Base-by-base conservation (phyloP, 1,139 yeast species). In the Dujonia santamariae region DNA sequence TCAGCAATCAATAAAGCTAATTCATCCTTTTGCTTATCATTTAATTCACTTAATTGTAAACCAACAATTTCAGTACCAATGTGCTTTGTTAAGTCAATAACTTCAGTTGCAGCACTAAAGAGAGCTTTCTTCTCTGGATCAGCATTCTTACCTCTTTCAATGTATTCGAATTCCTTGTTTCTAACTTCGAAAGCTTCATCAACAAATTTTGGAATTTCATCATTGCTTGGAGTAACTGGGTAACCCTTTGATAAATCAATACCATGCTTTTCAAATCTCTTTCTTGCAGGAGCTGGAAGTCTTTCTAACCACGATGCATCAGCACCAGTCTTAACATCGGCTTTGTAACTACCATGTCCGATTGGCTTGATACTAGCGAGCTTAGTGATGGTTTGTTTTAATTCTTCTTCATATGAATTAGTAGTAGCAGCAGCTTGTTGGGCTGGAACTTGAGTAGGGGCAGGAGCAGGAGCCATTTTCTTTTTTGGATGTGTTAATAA, bases 1-100 rank as follows among this genome's bases (percentile, higher is more conserved):
- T 72, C 74, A 12, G 78, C 75, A 39, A 72, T 56, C 32, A 73
- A 51, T 26, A 70, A 49, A 9, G 79, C 78, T 48, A 73, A 53
- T 44, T 72, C 77, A 39, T 68, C 75, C 41, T 58, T 59, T 37
- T 69, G 76, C 45, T 69, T 48, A 40, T 67, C 67, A 35, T 48
- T 54, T 39, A 72, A 54, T 26, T 67, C 68, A 6, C 53, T 52
- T 29, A 71, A 46, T 47, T 70, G 75, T 26, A 70, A 44, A 4
- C 74, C 74, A 33, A 63, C 60, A 42, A 72, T 54, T 41, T 69
- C 74, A 13, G 73, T 67, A 30, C 76, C 76, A 37, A 66, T 51
- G 35, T 60, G 59, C 39, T 57, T 61, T 28, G 72, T 62, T 38
- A 67, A 47, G 38, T 67, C 36, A 26, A 40, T 55, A n/a, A 67